Evolutionary conservation across 2,329 filamentous ascomycete species (phyloP).

Genomic region (Dactylella cylindrospora): DNA sequence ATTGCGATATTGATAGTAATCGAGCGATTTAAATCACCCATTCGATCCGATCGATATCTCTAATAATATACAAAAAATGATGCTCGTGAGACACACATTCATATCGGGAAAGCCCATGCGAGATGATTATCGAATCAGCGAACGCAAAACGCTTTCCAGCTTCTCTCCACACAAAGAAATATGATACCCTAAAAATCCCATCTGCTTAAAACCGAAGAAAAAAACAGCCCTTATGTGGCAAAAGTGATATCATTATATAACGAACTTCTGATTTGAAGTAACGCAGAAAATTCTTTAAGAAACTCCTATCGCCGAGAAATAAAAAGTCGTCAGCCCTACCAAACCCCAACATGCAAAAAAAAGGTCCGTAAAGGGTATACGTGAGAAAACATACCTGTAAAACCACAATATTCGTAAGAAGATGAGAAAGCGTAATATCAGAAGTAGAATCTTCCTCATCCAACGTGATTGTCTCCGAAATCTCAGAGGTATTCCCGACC

Average conservation of each 20-base stretch:
- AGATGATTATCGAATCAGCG: no score
- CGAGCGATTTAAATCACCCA: no score
- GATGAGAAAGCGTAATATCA: conserved; percentile 70
- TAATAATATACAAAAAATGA: no score
- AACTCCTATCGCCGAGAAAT: conserved; percentile 59
- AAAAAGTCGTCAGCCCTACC: conserved; percentile 1
- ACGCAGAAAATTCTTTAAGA: conserved; percentile 71
- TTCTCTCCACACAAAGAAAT: no score
- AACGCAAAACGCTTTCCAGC: no score
- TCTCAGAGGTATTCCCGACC: conserved; percentile 31
- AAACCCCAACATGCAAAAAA: conserved; percentile 2
- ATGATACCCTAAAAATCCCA: no score
- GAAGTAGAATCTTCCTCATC: conserved; percentile 50
- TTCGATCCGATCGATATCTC: no score
- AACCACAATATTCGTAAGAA: conserved; percentile 77
- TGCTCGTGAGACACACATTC: no score
- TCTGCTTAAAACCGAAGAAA: no score
- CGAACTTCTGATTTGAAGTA: conserved; percentile 72
- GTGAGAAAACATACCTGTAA: conserved; percentile 58
- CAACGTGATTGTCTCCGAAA: conserved; percentile 44
- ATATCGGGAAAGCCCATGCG: no score
- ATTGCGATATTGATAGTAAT: no score
- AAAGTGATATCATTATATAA: conserved; percentile 76
- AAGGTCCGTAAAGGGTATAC: not conserved
- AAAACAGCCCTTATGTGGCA: no score